Base-by-base conservation (phyloP, 1,284 basidiomycete species). In the Ustilago lituana region DNA sequence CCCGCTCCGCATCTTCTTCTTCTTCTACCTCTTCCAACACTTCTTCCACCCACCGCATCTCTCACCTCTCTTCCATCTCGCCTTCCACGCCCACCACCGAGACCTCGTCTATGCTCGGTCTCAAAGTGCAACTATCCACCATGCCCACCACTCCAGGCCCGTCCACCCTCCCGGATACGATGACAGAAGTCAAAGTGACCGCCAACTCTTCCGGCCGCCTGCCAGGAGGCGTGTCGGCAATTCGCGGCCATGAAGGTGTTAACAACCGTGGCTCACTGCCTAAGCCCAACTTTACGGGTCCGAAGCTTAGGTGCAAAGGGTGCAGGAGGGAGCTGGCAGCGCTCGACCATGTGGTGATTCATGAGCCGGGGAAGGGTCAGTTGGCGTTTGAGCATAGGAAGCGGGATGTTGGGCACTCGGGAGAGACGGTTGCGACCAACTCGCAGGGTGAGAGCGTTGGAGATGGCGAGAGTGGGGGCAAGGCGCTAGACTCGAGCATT, bases 241-340 rank as follows among this genome's bases (percentile, higher is more conserved):
- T 76, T 9, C 49, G 64, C 1, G 74, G 71, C n/a, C 62, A 76
- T 43, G 63, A 76, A 46, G 59, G 59, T 8, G 29, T 46, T 9
- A 32, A 36, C 20, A 74, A 74, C 33, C 38, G 54, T 3, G 66
- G 64, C 1, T 15, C 33, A 12, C 40, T 77, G n/a, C 45, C 66
- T 4, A 63, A 58, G 17, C 69, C 76, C 0, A 44, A 26, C 26
- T 69, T 68, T 17, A 35, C 35, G 4, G 62, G 61, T 3, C 64
- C 69, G 1, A 71, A 74, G 22, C 43, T 78, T 40, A 60, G 79
- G 9, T 82, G 80, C 48, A 73, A 73, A 29, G 65, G 70, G n/a
- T 82, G 80, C 35, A 65, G 79, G 22, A 53, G 74, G 11, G 78
- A 75, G 40, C 50, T 82, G 38, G 78, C 77, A 7, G 60, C 67